Evolutionary conservation across 2,329 filamentous ascomycete genomes (phyloP), one percentile per base, ranked within the genome.

Genomic region (Fusarium nelsonii): DNA sequence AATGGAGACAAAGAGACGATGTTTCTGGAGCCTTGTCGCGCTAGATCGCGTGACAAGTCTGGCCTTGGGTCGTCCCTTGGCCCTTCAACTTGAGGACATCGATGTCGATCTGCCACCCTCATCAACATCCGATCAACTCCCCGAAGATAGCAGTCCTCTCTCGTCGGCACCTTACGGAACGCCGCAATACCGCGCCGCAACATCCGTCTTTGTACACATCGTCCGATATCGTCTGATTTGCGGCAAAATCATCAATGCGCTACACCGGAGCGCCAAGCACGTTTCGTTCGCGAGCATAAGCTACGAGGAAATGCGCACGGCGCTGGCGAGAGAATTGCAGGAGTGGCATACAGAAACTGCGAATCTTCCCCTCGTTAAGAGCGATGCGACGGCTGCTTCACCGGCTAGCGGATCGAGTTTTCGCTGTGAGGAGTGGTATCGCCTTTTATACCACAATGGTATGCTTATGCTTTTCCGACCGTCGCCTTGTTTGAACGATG

Each of bases 1-100:
- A 10, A 71, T 77, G 45, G 80, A 83, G 62, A 74, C 78, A 1
- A 76, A 76, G 7, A 67, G 79, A 6, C 58, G 80, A 11, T 82
- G 80, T 36, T 83, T 83, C 54, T 83, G 82, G 80, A 81, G 78
- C 55, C 74, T 82, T 2, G 74, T 83, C 4, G 76, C 77, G 2
- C 73, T 82, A 63, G 81, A 82, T 56, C 70, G 79, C 37, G 77
- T 78, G 10, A 78, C 74, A 3, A 78, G 77, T 49, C 73, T 79
- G 5, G 78, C 81, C 1, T 75, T 83, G 1, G 81, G 81, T 1
- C 67, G 81, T 3, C 81, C 81, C 1, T 63, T 82, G 8, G 81
- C 80, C 0, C 79, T 83, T 0, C 74, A 78, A 10, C 69, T 81
- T 6, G 80, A 82, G n/a, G 81, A 83, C 26, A 76, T 81, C 20